Evolutionary conservation across 2,329 filamentous ascomycete genomes (phyloP).

Genomic region (Rugonectria rugulosa): DNA sequence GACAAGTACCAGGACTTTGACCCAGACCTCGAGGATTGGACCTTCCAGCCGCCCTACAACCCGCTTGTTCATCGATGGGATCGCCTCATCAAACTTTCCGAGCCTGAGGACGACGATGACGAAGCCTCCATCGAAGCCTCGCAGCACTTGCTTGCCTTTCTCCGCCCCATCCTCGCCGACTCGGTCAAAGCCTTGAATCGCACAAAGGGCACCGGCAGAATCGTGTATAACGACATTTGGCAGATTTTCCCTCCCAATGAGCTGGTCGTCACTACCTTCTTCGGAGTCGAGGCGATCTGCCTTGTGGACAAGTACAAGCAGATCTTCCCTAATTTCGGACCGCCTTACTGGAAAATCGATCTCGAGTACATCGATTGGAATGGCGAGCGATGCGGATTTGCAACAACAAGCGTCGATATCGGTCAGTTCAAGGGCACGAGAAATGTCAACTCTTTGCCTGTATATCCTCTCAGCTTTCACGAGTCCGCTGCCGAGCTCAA

Average conservation of each 20-base stretch:
- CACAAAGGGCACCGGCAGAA: conserved; percentile 40
- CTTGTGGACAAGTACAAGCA: conserved; percentile 42
- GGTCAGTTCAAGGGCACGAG: conserved; percentile 35
- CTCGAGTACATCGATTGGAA: conserved; percentile 49
- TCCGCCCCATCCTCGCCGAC: conserved; percentile 40
- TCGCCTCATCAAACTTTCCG: background rate
- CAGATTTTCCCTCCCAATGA: conserved; percentile 46
- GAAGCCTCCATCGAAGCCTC: background rate
- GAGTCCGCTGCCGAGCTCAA: background rate
- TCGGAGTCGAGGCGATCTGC: conserved; percentile 45
- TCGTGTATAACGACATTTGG: conserved; percentile 43
- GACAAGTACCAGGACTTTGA: conserved; percentile 23
- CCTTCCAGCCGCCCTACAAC: too few relatives aligned
- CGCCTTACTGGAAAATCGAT: conserved; percentile 33
- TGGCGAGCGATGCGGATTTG: conserved; percentile 41
- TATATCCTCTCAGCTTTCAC: conserved; percentile 11
- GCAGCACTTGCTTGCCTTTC: conserved; percentile 38
- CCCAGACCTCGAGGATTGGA: too few relatives aligned
- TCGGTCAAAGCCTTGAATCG: conserved; percentile 36
- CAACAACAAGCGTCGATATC: conserved; percentile 33
- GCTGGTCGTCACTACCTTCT: conserved; percentile 41
- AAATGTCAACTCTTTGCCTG: conserved; percentile 37
- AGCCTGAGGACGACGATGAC: background rate
- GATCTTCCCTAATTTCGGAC: fast-evolving
- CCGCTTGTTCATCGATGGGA: conserved; percentile 25